Evolutionary conservation across 305 asterid species (phyloP).

Genomic region (Coffea humblotiana): DNA sequence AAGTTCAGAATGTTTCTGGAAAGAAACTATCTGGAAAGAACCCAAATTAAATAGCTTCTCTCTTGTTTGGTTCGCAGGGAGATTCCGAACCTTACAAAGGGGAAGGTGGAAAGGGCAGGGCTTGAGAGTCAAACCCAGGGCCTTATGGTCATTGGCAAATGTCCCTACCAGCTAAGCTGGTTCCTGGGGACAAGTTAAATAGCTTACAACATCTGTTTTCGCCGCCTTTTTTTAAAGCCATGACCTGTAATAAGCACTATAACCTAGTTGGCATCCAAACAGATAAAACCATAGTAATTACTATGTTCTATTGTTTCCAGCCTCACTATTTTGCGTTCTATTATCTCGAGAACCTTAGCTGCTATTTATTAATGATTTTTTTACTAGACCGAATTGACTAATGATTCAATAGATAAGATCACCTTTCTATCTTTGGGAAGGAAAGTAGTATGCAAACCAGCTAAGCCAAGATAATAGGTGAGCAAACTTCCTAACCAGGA

Average conservation of each 20-base stretch:
- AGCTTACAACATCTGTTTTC: too few relatives aligned
- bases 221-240: background rate
- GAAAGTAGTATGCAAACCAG: background rate
- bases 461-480: background rate
- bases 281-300: background rate
- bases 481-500: background rate
- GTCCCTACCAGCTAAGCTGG: too few relatives aligned
- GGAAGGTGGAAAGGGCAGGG: too few relatives aligned
- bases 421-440: background rate
- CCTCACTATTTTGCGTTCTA: background rate
- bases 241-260: background rate
- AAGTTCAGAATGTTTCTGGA: background rate
- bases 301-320: background rate
- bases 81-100: too few relatives aligned
- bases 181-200: too few relatives aligned
- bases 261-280: background rate
- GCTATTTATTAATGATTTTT: background rate
- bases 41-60: background rate
- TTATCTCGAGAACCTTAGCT: background rate
- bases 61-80: too few relatives aligned
- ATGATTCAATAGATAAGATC: background rate
- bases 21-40: background rate
- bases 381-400: background rate
- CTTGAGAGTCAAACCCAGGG: too few relatives aligned
- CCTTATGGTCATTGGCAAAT: too few relatives aligned